Evolutionary conservation across 345 rosid species (phyloP), one percentile per base, ranked within the genome.

Genomic region (Tarenaya hassleriana): DNA sequence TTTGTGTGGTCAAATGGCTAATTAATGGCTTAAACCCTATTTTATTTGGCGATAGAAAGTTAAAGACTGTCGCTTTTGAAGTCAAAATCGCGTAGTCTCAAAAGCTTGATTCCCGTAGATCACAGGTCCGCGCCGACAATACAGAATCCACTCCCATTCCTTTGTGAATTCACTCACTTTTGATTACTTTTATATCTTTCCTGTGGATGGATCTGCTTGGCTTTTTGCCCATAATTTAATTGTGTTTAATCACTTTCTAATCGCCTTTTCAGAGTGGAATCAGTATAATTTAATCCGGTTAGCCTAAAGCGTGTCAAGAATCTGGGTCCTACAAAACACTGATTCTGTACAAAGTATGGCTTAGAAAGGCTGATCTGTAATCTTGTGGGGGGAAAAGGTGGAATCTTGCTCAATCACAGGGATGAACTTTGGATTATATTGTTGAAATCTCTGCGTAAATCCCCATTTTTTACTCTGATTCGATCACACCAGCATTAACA

Each of bases 101-200:
- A 52, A 34, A 41, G 16, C 39, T 19, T 34, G 39, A 27, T 59
- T 52, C 5, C 50, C 32, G 13, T 52, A 59, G 46, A 52, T 61
- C 3, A n/a, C 29, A 38, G 67, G 72, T 61, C 62, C 66, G 54
- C 66, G 54, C 66, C 57, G 43, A 15, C 21, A 48, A 33, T 58
- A 37, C 51, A 29, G 49, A 52, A 58, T 51, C 52, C 15, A 50
- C 38, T 41, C 7, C 43, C 15, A 10, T 37, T 37, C 15, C 15
- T 10, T 37, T 37, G 3, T 37, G 41, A 10, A 10, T 34, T 45
- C 42, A 47, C 44, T 47, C 48, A 20, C 13, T 66, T 67, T 55
- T 61, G 62, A 52, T 42, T 40, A 58, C n/a, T n/a, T 56, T 56
- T 41, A 35, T 35, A 24, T 24, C 3, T 4, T 35, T 35, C 11